A percentile compares a stretch with the other conserved stretches of the same genome.
phyloP scores from a whole-genome alignment of 2,329 filamentous ascomycete genomes.

The Akanthomyces uredinophilus region DNA sequence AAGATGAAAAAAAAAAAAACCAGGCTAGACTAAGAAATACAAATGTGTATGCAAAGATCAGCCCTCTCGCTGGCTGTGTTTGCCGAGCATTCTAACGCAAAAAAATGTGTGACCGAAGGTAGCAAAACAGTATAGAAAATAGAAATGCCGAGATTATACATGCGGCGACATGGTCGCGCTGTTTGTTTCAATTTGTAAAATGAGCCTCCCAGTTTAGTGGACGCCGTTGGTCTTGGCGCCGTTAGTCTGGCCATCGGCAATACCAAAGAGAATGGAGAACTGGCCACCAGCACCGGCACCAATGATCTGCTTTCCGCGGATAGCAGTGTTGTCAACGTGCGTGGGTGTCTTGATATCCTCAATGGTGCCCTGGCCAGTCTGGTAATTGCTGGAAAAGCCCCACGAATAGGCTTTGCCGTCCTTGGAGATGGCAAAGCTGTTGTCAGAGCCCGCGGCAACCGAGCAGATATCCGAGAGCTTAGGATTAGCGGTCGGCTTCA shows the following conservation, averaged over 20 bases:
- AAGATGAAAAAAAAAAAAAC: neutral
- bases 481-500: conserved; percentile 34
- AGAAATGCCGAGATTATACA: conserved; percentile 12
- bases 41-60: neutral
- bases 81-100: neutral
- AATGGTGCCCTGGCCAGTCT: conserved; percentile 71
- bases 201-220: conserved; percentile 3
- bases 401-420: conserved; percentile 71
- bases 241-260: conserved; percentile 25
- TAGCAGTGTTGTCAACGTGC: conserved; percentile 76
- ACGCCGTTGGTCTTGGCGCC: conserved; percentile 27
- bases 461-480: conserved; percentile 47
- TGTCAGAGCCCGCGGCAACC: conserved; percentile 64
- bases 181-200: neutral
- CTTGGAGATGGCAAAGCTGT: conserved; percentile 65
- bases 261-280: conserved; percentile 61
- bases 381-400: conserved; percentile 77
- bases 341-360: conserved; percentile 77
- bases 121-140: neutral
- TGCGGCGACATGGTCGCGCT: neutral
- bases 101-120: neutral
- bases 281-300: conserved; percentile 87
- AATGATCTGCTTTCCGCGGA: conserved; percentile 67
- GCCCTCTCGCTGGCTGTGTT: neutral
- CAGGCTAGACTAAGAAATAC: conserved; percentile 4